phyloP scores from a whole-genome alignment of 495 filamentous ascomycete species.

The Hypoxylon trugodes region DNA sequence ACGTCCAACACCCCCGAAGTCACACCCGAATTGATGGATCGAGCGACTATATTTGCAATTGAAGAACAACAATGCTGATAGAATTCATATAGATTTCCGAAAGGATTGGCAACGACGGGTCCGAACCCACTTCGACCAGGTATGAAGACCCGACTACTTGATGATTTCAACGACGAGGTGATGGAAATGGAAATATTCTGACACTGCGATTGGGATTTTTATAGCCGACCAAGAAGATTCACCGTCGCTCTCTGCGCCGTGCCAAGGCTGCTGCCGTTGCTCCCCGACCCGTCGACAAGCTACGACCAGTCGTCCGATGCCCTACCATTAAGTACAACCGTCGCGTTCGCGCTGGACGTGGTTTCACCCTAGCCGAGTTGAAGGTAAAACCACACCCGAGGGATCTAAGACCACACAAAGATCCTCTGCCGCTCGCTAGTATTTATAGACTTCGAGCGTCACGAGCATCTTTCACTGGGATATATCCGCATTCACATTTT shows the following conservation, averaged over 20 bases:
- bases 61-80: slow-evolving; percentile 31
- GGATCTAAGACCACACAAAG: too few relatives aligned
- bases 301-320: slow-evolving; percentile 94
- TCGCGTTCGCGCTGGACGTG: slow-evolving; percentile 92
- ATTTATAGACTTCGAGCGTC: too few relatives aligned
- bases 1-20: slow-evolving; percentile 54
- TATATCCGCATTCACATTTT: background rate
- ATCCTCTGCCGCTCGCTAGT: too few relatives aligned
- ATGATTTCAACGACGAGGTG: background rate
- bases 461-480: too few relatives aligned
- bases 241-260: slow-evolving; percentile 86
- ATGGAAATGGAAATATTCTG: slow-evolving; percentile 37
- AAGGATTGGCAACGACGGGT: slow-evolving; percentile 99
- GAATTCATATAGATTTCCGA: slow-evolving; percentile 81
- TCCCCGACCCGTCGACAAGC: slow-evolving; percentile 95
- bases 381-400: slow-evolving; percentile 71
- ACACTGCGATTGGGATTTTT: slow-evolving; percentile 46
- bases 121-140: slow-evolving; percentile 98
- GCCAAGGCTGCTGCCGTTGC: slow-evolving; percentile 93
- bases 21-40: slow-evolving; percentile 20
- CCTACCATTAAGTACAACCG: slow-evolving; percentile 96
- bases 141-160: slow-evolving; percentile 54
- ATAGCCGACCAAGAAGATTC: slow-evolving; percentile 93
- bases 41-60: slow-evolving; percentile 22
- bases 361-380: slow-evolving; percentile 95